Conservation (phyloP, 1,284 basidiomycete species). For the Cryptococcus sp. region DNA sequence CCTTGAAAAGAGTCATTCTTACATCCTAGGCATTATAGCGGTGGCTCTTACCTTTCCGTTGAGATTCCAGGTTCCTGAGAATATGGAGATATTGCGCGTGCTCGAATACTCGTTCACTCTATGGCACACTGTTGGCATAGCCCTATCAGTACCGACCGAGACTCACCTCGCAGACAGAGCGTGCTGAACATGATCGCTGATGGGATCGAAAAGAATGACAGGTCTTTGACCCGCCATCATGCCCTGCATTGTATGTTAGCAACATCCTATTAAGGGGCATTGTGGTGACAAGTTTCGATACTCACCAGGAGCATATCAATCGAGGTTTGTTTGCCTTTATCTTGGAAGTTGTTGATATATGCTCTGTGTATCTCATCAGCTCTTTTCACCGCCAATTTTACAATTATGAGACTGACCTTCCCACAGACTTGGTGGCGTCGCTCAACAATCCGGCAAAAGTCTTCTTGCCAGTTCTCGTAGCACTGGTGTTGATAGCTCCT, state of each 20-base stretch:
- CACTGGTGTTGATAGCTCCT: slow-evolving; percentile 92
- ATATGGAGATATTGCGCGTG: slow-evolving; percentile 70
- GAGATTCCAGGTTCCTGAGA: slow-evolving; percentile 93
- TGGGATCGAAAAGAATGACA: slow-evolving; percentile 90
- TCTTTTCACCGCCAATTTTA: not conserved
- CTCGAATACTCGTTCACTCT: slow-evolving; percentile 85
- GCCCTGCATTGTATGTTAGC: slow-evolving; percentile 60
- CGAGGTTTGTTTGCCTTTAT: slow-evolving; percentile 88
- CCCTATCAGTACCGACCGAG: not conserved
- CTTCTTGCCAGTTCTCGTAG: slow-evolving; percentile 89
- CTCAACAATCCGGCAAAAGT: slow-evolving; percentile 88
- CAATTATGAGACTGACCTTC: slow-evolving; percentile 32
- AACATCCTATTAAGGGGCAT: not conserved
- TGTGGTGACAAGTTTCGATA: not conserved
- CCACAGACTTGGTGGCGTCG: slow-evolving; percentile 93
- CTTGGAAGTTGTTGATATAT: slow-evolving; percentile 98
- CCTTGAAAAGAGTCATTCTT: slow-evolving; percentile 48
- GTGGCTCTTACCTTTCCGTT: slow-evolving; percentile 73
- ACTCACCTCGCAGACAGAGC: slow-evolving; percentile 67
- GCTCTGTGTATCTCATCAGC: slow-evolving; percentile 62
- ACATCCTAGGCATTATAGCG: not conserved
- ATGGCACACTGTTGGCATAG: slow-evolving; percentile 10
- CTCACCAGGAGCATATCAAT: slow-evolving; percentile 92
- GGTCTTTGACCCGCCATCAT: slow-evolving; percentile 84
- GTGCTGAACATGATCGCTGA: slow-evolving; percentile 80